These are phyloP conservation scores for Ilex paraguariensis DNA, from an alignment of 305 asterid species.

Conservation along the genomic window DNA sequence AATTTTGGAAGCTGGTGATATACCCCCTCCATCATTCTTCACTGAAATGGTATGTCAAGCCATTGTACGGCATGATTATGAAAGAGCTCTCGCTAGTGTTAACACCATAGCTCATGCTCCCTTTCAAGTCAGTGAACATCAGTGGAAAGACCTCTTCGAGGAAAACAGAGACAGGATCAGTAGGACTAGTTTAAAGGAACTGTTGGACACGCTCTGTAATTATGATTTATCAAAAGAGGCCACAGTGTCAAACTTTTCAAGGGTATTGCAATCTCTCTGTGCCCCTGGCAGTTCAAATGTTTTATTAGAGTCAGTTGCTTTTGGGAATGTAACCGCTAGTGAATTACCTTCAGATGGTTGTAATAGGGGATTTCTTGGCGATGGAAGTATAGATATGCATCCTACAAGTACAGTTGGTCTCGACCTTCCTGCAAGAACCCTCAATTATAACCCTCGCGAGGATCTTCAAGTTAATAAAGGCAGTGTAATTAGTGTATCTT, in stretches of 20 bases:
- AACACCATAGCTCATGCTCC: constrained; percentile 66
- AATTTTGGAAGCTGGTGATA: constrained; percentile 73
- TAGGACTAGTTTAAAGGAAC: constrained; percentile 29
- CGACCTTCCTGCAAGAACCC: neutral
- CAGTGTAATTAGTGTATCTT: constrained; percentile 2
- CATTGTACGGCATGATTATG: constrained; percentile 33
- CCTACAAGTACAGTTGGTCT: constrained; percentile 9
- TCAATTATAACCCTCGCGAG: neutral
- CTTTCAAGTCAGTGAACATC: constrained; percentile 53
- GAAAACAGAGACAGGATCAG: constrained; percentile 39
- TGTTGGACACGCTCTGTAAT: constrained; percentile 31
- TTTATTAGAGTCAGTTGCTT: constrained; percentile 12
- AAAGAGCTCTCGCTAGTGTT: constrained; percentile 44
- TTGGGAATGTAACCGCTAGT: constrained; percentile 6
- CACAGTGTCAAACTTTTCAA: constrained; percentile 47
- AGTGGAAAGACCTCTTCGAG: constrained; percentile 63
- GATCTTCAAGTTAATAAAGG: constrained; percentile 9
- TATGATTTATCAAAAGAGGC: constrained; percentile 40
- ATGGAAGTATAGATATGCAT: constrained; percentile 3
- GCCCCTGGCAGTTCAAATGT: constrained; percentile 25
- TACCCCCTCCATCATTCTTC: constrained; percentile 65
- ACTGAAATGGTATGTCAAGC: constrained; percentile 66
- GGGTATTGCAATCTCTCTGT: constrained; percentile 47
- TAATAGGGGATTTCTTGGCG: constrained; percentile 5
- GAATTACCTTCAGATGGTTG: constrained; percentile 15